Conservation (phyloP, 75 land plant species). For the Cupressus sempervirens region DNA sequence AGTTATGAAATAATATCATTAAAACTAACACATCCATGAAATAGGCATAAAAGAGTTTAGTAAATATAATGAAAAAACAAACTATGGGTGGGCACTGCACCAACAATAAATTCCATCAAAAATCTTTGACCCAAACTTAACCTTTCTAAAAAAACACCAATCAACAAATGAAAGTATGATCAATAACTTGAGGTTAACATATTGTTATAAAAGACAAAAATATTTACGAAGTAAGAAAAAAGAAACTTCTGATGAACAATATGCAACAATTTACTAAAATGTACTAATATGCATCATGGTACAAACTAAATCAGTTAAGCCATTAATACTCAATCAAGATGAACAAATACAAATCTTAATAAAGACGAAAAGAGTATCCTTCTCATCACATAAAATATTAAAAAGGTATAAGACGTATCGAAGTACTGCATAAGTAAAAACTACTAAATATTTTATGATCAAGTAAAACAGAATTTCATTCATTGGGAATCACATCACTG, state of each 20-base stretch:
- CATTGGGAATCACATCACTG: background rate
- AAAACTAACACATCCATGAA: too few species aligned
- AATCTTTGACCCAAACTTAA: background rate
- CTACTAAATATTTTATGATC: background rate
- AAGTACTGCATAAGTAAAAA: background rate
- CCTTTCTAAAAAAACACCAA: background rate
- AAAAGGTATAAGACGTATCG: background rate
- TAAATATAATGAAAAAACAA: too few species aligned
- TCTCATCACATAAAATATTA: background rate
- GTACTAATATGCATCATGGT: background rate
- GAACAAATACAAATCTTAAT: background rate
- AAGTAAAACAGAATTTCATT: background rate
- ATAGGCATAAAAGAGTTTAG: too few species aligned
- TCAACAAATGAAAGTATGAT: background rate
- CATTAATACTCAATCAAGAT: background rate
- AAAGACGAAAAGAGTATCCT: background rate
- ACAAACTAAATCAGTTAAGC: background rate
- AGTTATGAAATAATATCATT: too few species aligned
- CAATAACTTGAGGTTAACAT: background rate
- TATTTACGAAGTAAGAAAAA: background rate
- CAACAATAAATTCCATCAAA: background rate
- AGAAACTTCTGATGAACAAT: background rate
- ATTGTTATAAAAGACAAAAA: background rate
- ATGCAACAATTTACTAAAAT: background rate
- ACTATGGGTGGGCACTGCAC: too few species aligned